Percentiles rank a stretch among this genome's conserved stretches.
Evolutionary conservation across 164 flowering plant species (phyloP).

Genomic region (Magnolia changhungtana): DNA sequence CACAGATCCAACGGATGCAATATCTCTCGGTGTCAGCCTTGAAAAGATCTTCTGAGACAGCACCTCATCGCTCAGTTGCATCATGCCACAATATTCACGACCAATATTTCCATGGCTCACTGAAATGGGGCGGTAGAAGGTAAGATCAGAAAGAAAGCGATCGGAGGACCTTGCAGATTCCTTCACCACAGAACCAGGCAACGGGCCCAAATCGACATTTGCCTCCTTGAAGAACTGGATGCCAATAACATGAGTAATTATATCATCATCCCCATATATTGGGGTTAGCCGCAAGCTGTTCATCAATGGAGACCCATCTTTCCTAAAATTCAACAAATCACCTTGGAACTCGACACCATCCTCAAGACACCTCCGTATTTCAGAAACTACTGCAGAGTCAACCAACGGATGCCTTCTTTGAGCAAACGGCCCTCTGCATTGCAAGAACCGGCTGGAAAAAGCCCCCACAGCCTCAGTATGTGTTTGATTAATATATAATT

Average conservation of each 20-base stretch:
- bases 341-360: constrained; percentile 88
- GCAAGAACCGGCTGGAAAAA: constrained; percentile 83
- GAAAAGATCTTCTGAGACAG: constrained; percentile 67
- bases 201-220: constrained; percentile 75
- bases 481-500: not conserved
- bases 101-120: constrained; percentile 46
- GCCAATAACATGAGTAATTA: constrained; percentile 84
- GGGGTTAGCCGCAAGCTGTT: constrained; percentile 71
- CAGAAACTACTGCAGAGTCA: constrained; percentile 69
- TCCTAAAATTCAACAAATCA: constrained; percentile 77
- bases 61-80: constrained; percentile 83
- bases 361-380: constrained; percentile 76
- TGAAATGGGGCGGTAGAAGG: constrained; percentile 32
- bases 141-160: constrained; percentile 41
- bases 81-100: constrained; percentile 66
- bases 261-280: constrained; percentile 84
- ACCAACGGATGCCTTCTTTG: constrained; percentile 91
- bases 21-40: constrained; percentile 77
- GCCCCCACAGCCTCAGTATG: constrained; percentile 7
- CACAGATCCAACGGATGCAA: constrained; percentile 82
- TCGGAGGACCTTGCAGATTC: constrained; percentile 46
- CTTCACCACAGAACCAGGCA: constrained; percentile 47
- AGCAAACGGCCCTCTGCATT: constrained; percentile 89
- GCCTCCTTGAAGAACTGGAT: constrained; percentile 81
- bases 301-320: constrained; percentile 92